Percentiles rank a stretch among this genome's conserved stretches.
Conservation (phyloP, 1,284 basidiomycete genomes). For the Pyrrhoderma noxium region DNA sequence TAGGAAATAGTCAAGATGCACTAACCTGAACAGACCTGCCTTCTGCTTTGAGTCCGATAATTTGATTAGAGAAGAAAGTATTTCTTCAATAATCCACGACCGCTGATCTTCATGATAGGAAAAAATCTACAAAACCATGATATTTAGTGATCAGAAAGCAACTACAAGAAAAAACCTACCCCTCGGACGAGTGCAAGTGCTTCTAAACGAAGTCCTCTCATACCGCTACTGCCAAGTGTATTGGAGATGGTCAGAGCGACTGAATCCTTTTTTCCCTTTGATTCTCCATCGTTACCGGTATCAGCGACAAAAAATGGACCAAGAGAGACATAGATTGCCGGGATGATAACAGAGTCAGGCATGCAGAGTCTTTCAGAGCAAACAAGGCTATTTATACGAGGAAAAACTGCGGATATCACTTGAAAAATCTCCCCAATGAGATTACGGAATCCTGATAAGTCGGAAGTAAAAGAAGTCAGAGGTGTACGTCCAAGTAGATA, state of each 20-base stretch:
- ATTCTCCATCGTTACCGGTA: slow-evolving; percentile 39
- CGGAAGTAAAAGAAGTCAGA: slow-evolving; percentile 12
- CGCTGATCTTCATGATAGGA: slow-evolving; percentile 85
- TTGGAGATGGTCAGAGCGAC: slow-evolving; percentile 36
- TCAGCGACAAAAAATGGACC: slow-evolving; percentile 89
- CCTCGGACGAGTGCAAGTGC: slow-evolving; percentile 77
- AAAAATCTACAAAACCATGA: slow-evolving; percentile 57
- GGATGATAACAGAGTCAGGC: slow-evolving; percentile 84
- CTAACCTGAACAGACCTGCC: slow-evolving; percentile 76
- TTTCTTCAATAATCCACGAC: slow-evolving; percentile 95
- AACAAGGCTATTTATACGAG: slow-evolving; percentile 62
- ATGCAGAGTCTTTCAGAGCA: slow-evolving; percentile 62
- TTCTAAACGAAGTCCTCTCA: slow-evolving; percentile 77
- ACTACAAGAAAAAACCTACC: slow-evolving; percentile 33
- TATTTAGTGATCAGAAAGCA: slow-evolving; percentile 2
- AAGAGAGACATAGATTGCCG: slow-evolving; percentile 86
- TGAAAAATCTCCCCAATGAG: slow-evolving; percentile 62
- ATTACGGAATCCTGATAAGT: slow-evolving; percentile 40
- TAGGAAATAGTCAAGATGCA: slow-evolving; percentile 1
- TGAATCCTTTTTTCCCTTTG: slow-evolving; percentile 48
- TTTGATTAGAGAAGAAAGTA: slow-evolving; percentile 82
- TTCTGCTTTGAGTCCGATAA: slow-evolving; percentile 84
- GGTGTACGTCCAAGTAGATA: slow-evolving; percentile 43
- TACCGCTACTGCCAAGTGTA: slow-evolving; percentile 63
- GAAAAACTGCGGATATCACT: slow-evolving; percentile 56